These are phyloP conservation scores for Leccinum griseonigrum DNA, from an alignment of 1,284 basidiomycete genomes.

Conservation along the genomic window DNA sequence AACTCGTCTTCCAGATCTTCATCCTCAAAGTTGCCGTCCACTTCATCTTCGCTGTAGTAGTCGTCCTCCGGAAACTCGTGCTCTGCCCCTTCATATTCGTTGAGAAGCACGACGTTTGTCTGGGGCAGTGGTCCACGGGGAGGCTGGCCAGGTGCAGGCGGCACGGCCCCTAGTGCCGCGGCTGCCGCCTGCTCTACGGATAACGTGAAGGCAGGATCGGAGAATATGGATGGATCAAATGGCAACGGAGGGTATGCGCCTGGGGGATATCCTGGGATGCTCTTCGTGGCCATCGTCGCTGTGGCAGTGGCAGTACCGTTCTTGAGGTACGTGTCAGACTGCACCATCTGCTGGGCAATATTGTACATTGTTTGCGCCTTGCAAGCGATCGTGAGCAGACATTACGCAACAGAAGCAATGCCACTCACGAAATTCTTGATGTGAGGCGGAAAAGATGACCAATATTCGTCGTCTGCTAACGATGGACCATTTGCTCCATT, in stretches of 20 bases:
- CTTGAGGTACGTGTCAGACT: slow-evolving; percentile 46
- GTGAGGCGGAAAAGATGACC: slow-evolving; percentile 51
- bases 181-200: slow-evolving; percentile 52
- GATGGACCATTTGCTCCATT: slow-evolving; percentile 24
- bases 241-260: slow-evolving; percentile 37
- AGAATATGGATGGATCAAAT: slow-evolving; percentile 55
- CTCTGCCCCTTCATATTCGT: slow-evolving; percentile 47
- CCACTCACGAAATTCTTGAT: slow-evolving; percentile 51
- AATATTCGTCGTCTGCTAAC: slow-evolving; percentile 47
- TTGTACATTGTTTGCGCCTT: slow-evolving; percentile 63
- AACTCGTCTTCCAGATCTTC: slow-evolving; percentile 40
- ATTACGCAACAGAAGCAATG: slow-evolving; percentile 29
- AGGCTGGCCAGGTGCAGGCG: slow-evolving; percentile 33
- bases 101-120: slow-evolving; percentile 40
- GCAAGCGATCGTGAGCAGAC: slow-evolving; percentile 31
- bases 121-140: slow-evolving; percentile 34
- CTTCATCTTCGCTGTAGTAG: slow-evolving; percentile 47
- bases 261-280: slow-evolving; percentile 33
- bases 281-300: slow-evolving; percentile 37
- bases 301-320: slow-evolving; percentile 33
- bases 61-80: slow-evolving; percentile 46
- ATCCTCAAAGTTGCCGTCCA: slow-evolving; percentile 42
- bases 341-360: slow-evolving; percentile 66
- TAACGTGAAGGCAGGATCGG: slow-evolving; percentile 51
- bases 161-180: slow-evolving; percentile 38